These are phyloP conservation scores for Komagataella pseudopastoris DNA, from an alignment of 805 yeast genomes.

Conservation along the genomic window DNA sequence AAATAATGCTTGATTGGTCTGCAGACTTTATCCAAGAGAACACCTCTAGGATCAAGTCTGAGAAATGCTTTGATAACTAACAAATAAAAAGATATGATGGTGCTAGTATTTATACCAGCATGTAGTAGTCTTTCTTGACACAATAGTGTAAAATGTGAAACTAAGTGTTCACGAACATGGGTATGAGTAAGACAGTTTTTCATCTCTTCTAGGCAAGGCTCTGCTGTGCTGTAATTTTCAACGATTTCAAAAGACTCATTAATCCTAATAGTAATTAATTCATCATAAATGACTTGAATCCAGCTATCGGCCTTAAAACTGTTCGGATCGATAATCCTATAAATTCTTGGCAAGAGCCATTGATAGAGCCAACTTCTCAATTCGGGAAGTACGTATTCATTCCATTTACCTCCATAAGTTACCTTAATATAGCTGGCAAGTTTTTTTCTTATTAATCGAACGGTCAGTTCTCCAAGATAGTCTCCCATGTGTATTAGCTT, in stretches of 20 bases:
- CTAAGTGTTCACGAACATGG: constrained; percentile 34
- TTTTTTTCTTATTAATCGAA: not conserved
- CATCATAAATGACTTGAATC: not conserved
- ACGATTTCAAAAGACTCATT: constrained; percentile 49
- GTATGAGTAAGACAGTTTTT: constrained; percentile 30
- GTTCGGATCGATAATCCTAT: not conserved
- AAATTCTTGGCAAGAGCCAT: not conserved
- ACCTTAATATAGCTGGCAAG: not conserved
- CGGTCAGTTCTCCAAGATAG: not conserved
- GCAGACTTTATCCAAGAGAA: constrained; percentile 63
- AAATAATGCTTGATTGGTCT: constrained; percentile 64
- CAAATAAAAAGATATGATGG: constrained; percentile 55
- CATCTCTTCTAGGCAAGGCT: constrained; percentile 43
- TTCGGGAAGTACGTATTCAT: not conserved
- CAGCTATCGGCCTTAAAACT: not conserved
- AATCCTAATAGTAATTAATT: constrained; percentile 24
- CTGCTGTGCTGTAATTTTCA: constrained; percentile 34
- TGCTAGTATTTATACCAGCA: constrained; percentile 71
- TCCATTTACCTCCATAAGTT: not conserved
- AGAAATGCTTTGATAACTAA: constrained; percentile 60
- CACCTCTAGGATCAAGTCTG: constrained; percentile 78
- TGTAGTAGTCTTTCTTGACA: constrained; percentile 44
- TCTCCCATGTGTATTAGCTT: not conserved
- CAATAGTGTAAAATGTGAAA: constrained; percentile 29
- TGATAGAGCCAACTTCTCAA: not conserved